A percentile compares a stretch with the other conserved stretches of the same genome.
Conservation (phyloP, 768 basidiomycete genomes). For the Amanita muscaria region DNA sequence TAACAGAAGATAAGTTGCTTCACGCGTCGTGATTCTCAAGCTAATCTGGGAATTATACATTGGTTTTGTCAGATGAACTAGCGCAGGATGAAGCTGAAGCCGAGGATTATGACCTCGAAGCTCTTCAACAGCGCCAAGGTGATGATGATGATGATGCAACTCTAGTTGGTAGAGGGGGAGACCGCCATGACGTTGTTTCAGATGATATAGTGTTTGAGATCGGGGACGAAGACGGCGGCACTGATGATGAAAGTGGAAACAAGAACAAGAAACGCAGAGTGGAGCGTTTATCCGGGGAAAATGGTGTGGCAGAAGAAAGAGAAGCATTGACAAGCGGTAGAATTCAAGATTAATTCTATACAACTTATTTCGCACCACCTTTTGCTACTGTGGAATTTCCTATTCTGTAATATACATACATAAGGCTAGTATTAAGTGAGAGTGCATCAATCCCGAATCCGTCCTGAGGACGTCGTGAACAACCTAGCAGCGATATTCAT, state of each 20-base stretch:
- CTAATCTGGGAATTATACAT: constrained; percentile 36
- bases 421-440: too few species aligned
- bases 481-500: constrained; percentile 91
- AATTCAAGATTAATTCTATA: constrained; percentile 21
- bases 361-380: too few species aligned
- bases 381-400: too few species aligned
- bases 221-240: constrained; percentile 72
- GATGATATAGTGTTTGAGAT: constrained; percentile 84
- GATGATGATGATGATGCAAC: constrained; percentile 67
- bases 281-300: constrained; percentile 38
- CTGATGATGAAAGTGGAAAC: constrained; percentile 7
- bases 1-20: constrained; percentile 71
- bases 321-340: constrained; percentile 47
- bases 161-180: constrained; percentile 52
- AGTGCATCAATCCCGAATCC: constrained; percentile 72
- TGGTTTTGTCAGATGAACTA: constrained; percentile 94
- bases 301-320: constrained; percentile 49
- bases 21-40: too few species aligned
- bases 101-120: constrained; percentile 84
- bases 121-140: constrained; percentile 55
- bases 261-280: constrained; percentile 11
- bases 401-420: constrained; percentile 7
- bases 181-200: constrained; percentile 37
- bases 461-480: constrained; percentile 81
- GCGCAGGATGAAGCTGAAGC: constrained; percentile 93